Base-by-base conservation (phyloP, 768 basidiomycete genomes). In the Lentinus tigrinus region DNA sequence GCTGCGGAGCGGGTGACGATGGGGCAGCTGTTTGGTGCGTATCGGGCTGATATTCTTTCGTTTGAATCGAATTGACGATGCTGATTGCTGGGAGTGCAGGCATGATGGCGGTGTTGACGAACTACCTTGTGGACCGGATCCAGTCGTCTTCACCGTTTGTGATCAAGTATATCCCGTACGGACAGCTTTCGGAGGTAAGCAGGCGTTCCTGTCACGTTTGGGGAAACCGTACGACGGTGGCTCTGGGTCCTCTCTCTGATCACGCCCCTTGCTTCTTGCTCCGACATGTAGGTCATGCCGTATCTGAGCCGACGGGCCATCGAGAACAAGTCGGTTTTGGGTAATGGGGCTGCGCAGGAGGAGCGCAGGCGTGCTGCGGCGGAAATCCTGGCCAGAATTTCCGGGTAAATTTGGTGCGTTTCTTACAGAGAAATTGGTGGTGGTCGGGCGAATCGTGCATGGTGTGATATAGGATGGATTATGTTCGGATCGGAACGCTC, bases 311-410 rank as follows among this genome's bases (percentile, higher is more conserved):
- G 94, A 31, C 80, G 95, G 16, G 95, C 94, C 0, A 86, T 94
- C 44, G 95, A 97, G 84, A 97, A 98, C 77, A 95, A 93, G 72
- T 87, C 88, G 0, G 80, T 97, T 2, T 81, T 98, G 26, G 89
- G 88, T 16, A 76, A 81, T 19, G 89, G 88, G 1, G 84, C 79
- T 13, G 92, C 93, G 0, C 72, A 73, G 2, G 76, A 77, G 23
- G 91, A 93, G 70, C 75, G 88, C 23, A 71, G 70, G 56, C 69
- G 84, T 28, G 85, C 86, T 2, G 79, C 78, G 44, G 67, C 67
- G 11, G 82, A 84, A 66, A 79, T 92, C 39, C 72, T 78, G 74
- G 75, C 73, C 63, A 70, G 72, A 34, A 37, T 77, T 1, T 70
- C 78, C 16, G 72, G 72, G 17, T 65, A 31, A 60, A 14, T 5